These are phyloP conservation scores for Wickerhamomyces sp. DNA, from an alignment of 1,139 yeast species.

Conservation along the genomic window DNA sequence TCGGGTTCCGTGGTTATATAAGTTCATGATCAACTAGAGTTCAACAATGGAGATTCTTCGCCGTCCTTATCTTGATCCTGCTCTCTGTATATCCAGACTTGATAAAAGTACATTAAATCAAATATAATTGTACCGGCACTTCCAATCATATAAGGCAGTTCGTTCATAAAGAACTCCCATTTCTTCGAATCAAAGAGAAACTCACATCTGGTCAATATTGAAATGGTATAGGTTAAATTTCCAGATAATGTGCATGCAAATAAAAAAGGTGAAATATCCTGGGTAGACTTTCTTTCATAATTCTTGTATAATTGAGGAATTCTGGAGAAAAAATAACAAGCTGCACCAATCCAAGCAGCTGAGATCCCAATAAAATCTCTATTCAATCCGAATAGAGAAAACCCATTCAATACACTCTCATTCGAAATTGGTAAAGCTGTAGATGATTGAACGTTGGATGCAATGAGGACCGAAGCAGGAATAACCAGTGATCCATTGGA, in stretches of 20 bases:
- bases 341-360: constrained; percentile 81
- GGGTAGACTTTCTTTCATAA: constrained; percentile 70
- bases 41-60: constrained; percentile 16
- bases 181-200: constrained; percentile 31
- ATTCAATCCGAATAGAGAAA: neutral
- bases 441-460: constrained; percentile 15
- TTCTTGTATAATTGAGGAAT: constrained; percentile 83
- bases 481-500: constrained; percentile 10
- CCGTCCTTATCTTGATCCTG: constrained; percentile 3
- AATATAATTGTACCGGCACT: constrained; percentile 83
- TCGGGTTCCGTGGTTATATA: no score
- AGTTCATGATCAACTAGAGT: neutral
- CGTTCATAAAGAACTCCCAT: constrained; percentile 52
- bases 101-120: constrained; percentile 73
- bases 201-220: constrained; percentile 52
- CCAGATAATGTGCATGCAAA: constrained; percentile 79
- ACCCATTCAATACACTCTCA: neutral
- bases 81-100: constrained; percentile 36
- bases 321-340: constrained; percentile 71
- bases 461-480: constrained; percentile 19
- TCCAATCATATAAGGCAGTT: constrained; percentile 80
- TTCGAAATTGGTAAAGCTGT: constrained; percentile 14
- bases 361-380: constrained; percentile 39
- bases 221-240: constrained; percentile 73
- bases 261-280: constrained; percentile 75